These are phyloP conservation scores for Rutidosis leptorrhynchoides DNA, from an alignment of 129 eudicot genomes.

Conservation along the genomic window DNA sequence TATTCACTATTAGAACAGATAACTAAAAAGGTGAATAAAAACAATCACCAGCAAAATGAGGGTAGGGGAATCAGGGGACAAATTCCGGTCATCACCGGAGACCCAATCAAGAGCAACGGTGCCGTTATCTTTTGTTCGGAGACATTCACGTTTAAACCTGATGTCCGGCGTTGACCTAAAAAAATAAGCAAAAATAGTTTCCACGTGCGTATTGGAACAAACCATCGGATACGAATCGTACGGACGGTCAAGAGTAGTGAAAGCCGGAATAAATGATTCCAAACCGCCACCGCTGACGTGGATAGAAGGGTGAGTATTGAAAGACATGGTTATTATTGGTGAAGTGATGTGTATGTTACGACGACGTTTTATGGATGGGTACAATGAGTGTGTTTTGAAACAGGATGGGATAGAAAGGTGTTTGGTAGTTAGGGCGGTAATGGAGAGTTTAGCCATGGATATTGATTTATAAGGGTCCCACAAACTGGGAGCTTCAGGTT, in stretches of 20 bases:
- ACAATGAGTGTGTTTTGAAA: too few species aligned
- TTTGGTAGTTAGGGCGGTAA: conserved; percentile 29
- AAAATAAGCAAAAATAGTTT: conserved; percentile 77
- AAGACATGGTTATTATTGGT: conserved; percentile 28
- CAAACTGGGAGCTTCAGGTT: conserved; percentile 6
- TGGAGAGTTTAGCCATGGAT: conserved; percentile 44
- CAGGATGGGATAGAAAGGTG: conserved; percentile 10
- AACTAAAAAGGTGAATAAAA: background rate
- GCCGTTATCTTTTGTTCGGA: conserved; percentile 69
- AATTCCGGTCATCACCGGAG: conserved; percentile 46
- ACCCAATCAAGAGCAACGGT: conserved; percentile 86
- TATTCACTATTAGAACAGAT: background rate
- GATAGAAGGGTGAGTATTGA: conserved; percentile 51
- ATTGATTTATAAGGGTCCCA: background rate
- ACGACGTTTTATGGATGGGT: background rate
- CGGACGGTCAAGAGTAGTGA: conserved; percentile 54
- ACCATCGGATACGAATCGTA: conserved; percentile 60
- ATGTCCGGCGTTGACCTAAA: conserved; percentile 69
- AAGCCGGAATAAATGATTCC: conserved; percentile 46
- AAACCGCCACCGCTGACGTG: conserved; percentile 69
- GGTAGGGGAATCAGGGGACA: conserved; percentile 56
- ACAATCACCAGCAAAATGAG: conserved; percentile 64
- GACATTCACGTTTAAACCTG: conserved; percentile 59
- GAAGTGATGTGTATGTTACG: background rate
- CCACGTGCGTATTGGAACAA: conserved; percentile 63